A percentile compares a stretch with the other conserved stretches of the same genome.
These are phyloP conservation scores for Globisporangium carolinianum DNA, from an alignment of 352 stramenopile genomes.

Conservation along the genomic window DNA sequence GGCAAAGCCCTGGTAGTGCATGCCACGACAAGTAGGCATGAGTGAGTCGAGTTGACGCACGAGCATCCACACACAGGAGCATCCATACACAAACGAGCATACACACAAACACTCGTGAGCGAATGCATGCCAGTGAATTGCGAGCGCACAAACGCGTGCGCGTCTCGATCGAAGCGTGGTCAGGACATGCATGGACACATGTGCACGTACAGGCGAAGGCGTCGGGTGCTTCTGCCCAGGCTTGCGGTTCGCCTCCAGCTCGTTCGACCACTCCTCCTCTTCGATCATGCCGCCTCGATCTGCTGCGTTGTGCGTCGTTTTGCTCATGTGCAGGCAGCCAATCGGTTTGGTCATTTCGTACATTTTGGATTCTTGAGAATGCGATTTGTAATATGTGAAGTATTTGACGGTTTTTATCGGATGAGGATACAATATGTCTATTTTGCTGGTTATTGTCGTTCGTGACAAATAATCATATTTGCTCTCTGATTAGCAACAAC, in stretches of 20 bases:
- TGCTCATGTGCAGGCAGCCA: too few species aligned
- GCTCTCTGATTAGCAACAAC: too few species aligned
- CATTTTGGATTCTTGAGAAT: too few species aligned
- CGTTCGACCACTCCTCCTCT: conserved; percentile 86
- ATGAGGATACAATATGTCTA: too few species aligned
- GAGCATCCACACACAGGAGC: not conserved
- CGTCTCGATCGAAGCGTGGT: not conserved
- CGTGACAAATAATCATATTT: too few species aligned
- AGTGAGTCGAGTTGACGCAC: not conserved
- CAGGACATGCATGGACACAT: not conserved
- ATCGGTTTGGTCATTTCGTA: too few species aligned
- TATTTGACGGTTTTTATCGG: too few species aligned
- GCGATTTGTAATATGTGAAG: too few species aligned
- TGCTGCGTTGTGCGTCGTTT: too few species aligned
- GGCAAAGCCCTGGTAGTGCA: conserved; percentile 55
- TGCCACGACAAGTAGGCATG: not conserved
- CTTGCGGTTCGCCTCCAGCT: conserved; percentile 86
- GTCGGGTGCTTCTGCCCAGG: conserved; percentile 85
- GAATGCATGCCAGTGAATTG: not conserved
- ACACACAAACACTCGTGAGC: too few species aligned
- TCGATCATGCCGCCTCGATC: conserved; percentile 40
- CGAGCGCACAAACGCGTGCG: not conserved
- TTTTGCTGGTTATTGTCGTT: too few species aligned
- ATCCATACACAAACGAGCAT: too few species aligned
- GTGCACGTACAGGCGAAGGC: conserved; percentile 55